phyloP scores from a whole-genome alignment of 1,284 basidiomycete species.

The Uromyces viciae-fabae region DNA sequence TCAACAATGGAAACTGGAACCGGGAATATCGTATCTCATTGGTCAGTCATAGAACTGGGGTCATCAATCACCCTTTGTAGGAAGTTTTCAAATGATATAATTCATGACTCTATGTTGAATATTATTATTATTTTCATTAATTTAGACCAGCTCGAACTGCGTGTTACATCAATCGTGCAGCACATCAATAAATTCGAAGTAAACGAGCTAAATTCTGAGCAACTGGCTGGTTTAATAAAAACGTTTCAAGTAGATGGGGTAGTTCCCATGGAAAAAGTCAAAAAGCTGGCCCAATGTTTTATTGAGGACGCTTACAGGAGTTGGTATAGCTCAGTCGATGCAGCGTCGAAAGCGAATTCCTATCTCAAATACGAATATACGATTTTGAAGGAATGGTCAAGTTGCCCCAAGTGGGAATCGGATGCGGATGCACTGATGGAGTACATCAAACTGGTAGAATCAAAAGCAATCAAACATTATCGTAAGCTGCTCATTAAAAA shows the following conservation, averaged over 20 bases:
- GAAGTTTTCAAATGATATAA: not conserved
- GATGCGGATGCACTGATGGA: not conserved
- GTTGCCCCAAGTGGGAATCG: not conserved
- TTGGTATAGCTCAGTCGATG: not conserved
- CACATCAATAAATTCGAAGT: not conserved
- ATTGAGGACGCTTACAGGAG: not conserved
- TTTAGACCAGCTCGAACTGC: not conserved
- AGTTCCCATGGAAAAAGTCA: not conserved
- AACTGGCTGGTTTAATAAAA: not conserved
- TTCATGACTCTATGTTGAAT: not conserved
- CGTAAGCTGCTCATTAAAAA: not conserved
- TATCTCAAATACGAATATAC: not conserved
- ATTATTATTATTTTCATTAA: not conserved
- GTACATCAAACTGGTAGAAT: not conserved
- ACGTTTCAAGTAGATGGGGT: not conserved
- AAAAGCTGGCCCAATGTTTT: not conserved
- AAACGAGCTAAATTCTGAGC: not conserved
- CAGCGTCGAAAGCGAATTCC: not conserved
- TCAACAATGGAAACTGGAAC: not conserved
- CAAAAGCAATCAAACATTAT: not conserved
- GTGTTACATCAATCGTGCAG: not conserved
- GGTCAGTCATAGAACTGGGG: not conserved
- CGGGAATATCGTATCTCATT: not conserved
- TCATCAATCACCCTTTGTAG: not conserved
- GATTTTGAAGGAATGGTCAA: not conserved